Evolutionary conservation across 2,329 filamentous ascomycete genomes (phyloP).

Genomic region (Calonectria pauciramosa): DNA sequence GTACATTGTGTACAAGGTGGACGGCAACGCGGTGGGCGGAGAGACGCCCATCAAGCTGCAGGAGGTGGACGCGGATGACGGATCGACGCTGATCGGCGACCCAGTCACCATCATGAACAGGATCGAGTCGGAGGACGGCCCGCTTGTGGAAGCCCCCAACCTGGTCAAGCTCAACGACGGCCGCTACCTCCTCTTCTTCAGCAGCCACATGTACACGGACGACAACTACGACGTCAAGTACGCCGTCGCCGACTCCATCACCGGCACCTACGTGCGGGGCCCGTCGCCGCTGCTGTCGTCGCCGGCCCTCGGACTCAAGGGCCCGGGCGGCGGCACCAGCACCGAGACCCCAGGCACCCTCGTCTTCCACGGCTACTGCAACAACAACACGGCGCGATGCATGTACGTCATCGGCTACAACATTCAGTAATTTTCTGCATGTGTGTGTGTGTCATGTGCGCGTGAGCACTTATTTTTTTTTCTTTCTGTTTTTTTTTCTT

Average conservation of each 20-base stretch:
- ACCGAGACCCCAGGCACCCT: constrained; percentile 46
- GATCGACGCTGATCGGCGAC: constrained; percentile 65
- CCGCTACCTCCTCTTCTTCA: constrained; percentile 73
- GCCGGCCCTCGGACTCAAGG: constrained; percentile 54
- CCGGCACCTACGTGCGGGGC: constrained; percentile 55
- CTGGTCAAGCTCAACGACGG: constrained; percentile 61
- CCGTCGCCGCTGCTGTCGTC: constrained; percentile 50
- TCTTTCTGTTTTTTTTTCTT: background rate
- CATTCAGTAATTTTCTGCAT: constrained; percentile 17
- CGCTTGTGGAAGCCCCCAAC: constrained; percentile 73
- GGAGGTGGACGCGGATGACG: constrained; percentile 61
- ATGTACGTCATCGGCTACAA: constrained; percentile 51
- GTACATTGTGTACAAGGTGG: constrained; percentile 76
- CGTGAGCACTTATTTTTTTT: background rate
- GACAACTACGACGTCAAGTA: constrained; percentile 71
- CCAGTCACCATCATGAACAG: constrained; percentile 63
- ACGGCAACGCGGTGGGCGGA: constrained; percentile 68
- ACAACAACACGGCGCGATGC: constrained; percentile 47
- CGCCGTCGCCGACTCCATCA: constrained; percentile 59
- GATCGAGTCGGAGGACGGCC: constrained; percentile 57
- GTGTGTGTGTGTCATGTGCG: background rate
- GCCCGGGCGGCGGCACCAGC: constrained; percentile 58
- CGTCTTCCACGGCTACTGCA: constrained; percentile 56
- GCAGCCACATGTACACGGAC: constrained; percentile 70
- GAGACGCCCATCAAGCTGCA: constrained; percentile 72